Evolutionary conservation across 2,329 filamentous ascomycete species (phyloP).

Genomic region (Apiospora sp.): DNA sequence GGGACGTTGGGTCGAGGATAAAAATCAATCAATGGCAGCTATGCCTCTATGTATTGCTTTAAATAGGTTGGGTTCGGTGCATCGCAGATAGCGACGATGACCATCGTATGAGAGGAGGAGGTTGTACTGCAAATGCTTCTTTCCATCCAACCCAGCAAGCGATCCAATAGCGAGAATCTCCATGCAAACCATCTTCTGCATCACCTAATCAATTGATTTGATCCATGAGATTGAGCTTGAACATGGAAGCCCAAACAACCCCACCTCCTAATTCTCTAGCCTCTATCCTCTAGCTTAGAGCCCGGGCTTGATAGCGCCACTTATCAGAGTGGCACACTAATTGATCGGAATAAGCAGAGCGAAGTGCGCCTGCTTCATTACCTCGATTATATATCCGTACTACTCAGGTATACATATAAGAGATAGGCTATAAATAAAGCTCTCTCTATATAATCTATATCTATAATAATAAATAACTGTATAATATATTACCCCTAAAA

Average conservation of each 20-base stretch:
- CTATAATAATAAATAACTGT: no score
- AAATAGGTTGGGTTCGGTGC: background rate
- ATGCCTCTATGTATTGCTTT: background rate
- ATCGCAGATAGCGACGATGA: slow-evolving; percentile 6
- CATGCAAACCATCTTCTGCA: slow-evolving; percentile 13
- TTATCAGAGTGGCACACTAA: background rate
- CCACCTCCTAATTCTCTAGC: slow-evolving; percentile 12
- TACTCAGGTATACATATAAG: no score
- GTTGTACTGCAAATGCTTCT: slow-evolving; percentile 16
- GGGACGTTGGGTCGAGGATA: slow-evolving; percentile 3
- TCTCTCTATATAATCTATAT: no score
- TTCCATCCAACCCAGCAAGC: background rate
- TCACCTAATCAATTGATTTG: slow-evolving; percentile 15
- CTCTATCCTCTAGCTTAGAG: background rate
- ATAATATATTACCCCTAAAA: no score
- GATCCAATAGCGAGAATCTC: slow-evolving; percentile 3
- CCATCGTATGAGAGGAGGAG: slow-evolving; percentile 18
- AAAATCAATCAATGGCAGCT: slow-evolving; percentile 1
- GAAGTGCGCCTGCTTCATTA: background rate
- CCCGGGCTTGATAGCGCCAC: slow-evolving; percentile 9
- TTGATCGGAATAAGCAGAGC: background rate
- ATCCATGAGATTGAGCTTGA: slow-evolving; percentile 15
- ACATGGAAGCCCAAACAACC: slow-evolving; percentile 18
- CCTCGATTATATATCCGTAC: background rate
- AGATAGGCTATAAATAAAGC: no score